These are phyloP conservation scores for Neocatenulostroma microsporum DNA, from an alignment of 2,329 filamentous ascomycete species.

Conservation along the genomic window DNA sequence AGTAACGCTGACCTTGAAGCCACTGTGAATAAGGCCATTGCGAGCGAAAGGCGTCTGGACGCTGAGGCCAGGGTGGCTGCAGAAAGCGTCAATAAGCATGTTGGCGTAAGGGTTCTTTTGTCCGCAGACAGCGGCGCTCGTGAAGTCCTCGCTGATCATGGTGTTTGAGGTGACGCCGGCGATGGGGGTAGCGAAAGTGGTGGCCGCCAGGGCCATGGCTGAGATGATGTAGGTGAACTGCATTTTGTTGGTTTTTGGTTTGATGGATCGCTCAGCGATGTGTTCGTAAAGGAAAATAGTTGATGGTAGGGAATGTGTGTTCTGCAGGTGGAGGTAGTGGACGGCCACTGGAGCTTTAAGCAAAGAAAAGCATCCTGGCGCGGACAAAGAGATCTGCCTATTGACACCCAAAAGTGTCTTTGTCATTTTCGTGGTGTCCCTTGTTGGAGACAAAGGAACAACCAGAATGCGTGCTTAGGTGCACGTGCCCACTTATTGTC, in stretches of 20 bases:
- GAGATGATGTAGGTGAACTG: slow-evolving; percentile 6
- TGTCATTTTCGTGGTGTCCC: too few relatives aligned
- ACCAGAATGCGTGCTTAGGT: too few relatives aligned
- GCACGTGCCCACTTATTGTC: too few relatives aligned
- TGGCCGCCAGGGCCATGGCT: slow-evolving; percentile 4
- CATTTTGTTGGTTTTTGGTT: slow-evolving; percentile 5
- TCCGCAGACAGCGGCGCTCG: slow-evolving; percentile 17
- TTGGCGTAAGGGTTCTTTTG: slow-evolving; percentile 15
- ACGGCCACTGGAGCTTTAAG: too few relatives aligned
- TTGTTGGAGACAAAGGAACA: too few relatives aligned
- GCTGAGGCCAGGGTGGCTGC: slow-evolving; percentile 13
- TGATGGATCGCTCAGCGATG: too few relatives aligned
- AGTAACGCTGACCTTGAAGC: slow-evolving; percentile 11
- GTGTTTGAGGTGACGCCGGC: background rate
- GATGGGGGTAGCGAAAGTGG: slow-evolving; percentile 6
- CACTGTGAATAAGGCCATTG: slow-evolving; percentile 10
- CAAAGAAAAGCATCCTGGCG: too few relatives aligned
- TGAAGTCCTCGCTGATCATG: slow-evolving; percentile 11
- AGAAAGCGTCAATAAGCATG: slow-evolving; percentile 17
- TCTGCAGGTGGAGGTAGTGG: too few relatives aligned
- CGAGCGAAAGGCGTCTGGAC: slow-evolving; percentile 12
- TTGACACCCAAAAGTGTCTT: too few relatives aligned
- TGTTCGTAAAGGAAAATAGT: background rate
- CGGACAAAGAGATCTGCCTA: too few relatives aligned
- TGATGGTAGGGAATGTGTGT: background rate